Base-by-base conservation (phyloP, 495 filamentous ascomycete species). In the Aspergillus taichungensis region DNA sequence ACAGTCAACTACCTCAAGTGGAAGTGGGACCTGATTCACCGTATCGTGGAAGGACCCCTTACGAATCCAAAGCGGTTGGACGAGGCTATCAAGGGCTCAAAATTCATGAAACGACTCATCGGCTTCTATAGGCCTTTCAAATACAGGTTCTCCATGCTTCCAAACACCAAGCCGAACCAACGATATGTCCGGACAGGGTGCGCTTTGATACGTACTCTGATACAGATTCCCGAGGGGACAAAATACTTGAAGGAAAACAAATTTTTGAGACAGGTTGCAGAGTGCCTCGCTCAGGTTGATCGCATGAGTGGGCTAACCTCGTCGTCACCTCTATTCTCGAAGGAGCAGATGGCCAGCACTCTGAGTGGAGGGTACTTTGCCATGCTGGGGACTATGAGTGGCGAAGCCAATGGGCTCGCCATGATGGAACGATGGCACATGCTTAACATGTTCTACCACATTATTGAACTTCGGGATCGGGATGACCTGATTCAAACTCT, bases 371-470 rank as follows among this genome's bases (percentile, higher is more conserved):
- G 94, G 5, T 98, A 98, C 56, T 97, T 98, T 66, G 79, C 87
- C 12, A 85, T 98, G 68, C 69, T 98, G 6, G 92, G 92, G 9
- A 80, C 82, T 10, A 60, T 98, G 47, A 95, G 84, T 57, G 81
- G 80, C 35, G 87, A 95, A 60, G 63, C 73, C 0, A 85, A 80
- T 46, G 92, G 92, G 1, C 73, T 96, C 27, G 76, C 80, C 51
- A 95, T 97, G 78, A 82, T 98, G 62, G 90, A 95, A 57, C 74
- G 88, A 50, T 97, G 91, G 89, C 87, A 87, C 49, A 91, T 97
- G 74, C 83, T 95, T 59, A 97, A 96, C 62, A 97, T 97, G 87
- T 90, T 95, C 71, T 98, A 98, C 60, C 91, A 96, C 58, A 92
- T 98, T 54, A 78, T 94, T 44, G 94, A 97, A 55, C 74, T 95